phyloP scores from a whole-genome alignment of 768 basidiomycete species.

The Psilocybe subaeruginosa region DNA sequence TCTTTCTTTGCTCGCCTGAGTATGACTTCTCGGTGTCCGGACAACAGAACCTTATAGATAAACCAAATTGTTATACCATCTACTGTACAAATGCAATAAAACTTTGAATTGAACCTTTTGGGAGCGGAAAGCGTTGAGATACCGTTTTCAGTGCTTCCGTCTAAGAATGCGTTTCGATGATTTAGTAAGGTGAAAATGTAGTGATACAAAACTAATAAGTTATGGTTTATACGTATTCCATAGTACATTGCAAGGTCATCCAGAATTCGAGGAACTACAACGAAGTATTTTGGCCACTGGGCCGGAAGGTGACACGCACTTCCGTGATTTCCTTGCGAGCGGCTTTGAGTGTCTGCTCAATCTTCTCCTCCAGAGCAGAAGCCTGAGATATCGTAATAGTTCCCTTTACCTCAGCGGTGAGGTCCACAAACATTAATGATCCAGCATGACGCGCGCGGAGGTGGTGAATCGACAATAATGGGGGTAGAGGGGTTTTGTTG shows the following conservation, averaged over 20 bases:
- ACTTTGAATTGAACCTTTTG: neutral
- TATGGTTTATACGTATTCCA: conserved; percentile 9
- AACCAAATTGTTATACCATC: neutral
- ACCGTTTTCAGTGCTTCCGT: neutral
- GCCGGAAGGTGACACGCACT: conserved; percentile 64
- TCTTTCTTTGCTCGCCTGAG: conserved; percentile 50
- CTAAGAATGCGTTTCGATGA: neutral
- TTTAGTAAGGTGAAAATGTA: neutral
- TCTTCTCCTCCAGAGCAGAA: conserved; percentile 62
- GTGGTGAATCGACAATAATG: conserved; percentile 28
- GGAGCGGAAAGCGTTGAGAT: neutral
- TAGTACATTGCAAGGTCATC: neutral
- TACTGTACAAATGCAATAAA: conserved; percentile 9
- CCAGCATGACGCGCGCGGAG: conserved; percentile 80
- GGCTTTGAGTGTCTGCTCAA: conserved; percentile 54
- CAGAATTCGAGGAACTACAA: neutral
- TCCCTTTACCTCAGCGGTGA: conserved; percentile 72
- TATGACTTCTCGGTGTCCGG: neutral
- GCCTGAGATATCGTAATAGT: conserved; percentile 60
- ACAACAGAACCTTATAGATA: neutral
- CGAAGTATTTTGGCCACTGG: conserved; percentile 12
- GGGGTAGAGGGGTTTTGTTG: conserved; percentile 16
- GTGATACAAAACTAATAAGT: conserved; percentile 17
- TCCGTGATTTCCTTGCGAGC: conserved; percentile 72
- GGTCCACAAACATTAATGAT: conserved; percentile 82